Evolutionary conservation across 1,284 basidiomycete genomes (phyloP).

Genomic region (Albatrellus sp.): DNA sequence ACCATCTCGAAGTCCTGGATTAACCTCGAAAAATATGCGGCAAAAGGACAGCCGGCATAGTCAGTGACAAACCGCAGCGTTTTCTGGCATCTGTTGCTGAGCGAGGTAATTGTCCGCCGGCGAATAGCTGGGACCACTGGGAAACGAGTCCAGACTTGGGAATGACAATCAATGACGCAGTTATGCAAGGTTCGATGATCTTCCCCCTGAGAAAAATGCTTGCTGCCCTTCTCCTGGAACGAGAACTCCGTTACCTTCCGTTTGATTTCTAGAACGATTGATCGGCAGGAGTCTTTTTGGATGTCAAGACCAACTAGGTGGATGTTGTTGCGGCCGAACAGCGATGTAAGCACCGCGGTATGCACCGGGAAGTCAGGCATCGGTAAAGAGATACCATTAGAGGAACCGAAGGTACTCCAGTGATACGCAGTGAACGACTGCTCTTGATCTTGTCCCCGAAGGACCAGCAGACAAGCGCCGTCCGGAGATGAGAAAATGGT

Average conservation of each 20-base stretch:
- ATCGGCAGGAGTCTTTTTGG: slow-evolving; percentile 20
- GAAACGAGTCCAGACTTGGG: slow-evolving; percentile 53
- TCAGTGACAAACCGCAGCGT: slow-evolving; percentile 34
- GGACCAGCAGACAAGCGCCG: not conserved
- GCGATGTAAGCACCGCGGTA: slow-evolving; percentile 13
- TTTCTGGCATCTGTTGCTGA: slow-evolving; percentile 17
- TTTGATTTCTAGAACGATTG: slow-evolving; percentile 36
- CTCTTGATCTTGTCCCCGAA: not conserved
- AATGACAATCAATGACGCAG: slow-evolving; percentile 40
- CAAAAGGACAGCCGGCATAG: slow-evolving; percentile 21
- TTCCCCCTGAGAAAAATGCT: not conserved
- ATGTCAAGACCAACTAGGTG: slow-evolving; percentile 17
- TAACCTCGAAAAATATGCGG: slow-evolving; percentile 31
- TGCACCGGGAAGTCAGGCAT: slow-evolving; percentile 30
- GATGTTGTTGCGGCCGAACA: not conserved
- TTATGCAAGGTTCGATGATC: slow-evolving; percentile 25
- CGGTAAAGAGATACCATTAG: slow-evolving; percentile 18
- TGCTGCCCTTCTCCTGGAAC: slow-evolving; percentile 29
- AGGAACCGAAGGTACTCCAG: not conserved
- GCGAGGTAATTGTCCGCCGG: slow-evolving; percentile 29
- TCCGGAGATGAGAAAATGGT: not conserved
- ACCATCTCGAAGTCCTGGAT: slow-evolving; percentile 31
- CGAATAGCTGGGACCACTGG: slow-evolving; percentile 44
- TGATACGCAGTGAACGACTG: not conserved
- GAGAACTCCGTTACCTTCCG: slow-evolving; percentile 40